Base-by-base conservation (phyloP, 768 basidiomycete species). In the Solioccasus polychromus region DNA sequence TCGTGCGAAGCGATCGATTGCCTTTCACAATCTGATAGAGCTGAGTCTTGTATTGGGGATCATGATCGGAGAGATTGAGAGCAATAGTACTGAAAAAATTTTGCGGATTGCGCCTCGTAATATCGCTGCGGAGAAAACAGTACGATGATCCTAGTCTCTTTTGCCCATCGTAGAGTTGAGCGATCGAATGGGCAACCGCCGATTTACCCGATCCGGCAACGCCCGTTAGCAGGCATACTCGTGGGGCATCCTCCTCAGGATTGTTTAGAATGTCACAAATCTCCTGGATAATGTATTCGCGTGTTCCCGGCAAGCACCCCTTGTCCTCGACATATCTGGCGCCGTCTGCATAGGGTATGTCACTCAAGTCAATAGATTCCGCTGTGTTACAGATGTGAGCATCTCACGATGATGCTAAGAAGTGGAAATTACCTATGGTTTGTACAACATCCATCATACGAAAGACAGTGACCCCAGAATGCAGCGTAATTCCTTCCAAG, bases 11-110 rank as follows among this genome's bases (percentile, higher is more conserved):
- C 2, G 64, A 46, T 14, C 59, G 53, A 19, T 54, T 64, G 11
- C 52, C 19, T 15, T 57, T 51, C 5, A 64, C 51, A 4, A 40
- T 24, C 18, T 14, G 40, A 18, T 47, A 52, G 14, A 64, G 50
- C 18, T 52, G 47, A 4, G 41, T 24, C 34, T 50, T 53, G 34
- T 45, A 64, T 24, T 67, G 60, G 25, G 38, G 47, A 34, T 70
- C 51, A n/a, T 63, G 58, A 8, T 66, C 62, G 23, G 68, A 65
- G 18, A 69, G 55, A 26, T 69, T 54, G 9, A 48, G 47, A 5
- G 68, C 66, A 7, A 69, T 59, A n/a, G 68, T 70, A 23, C 58
- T 60, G 51, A 68, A 66, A 29, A 68, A 31, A 40, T 62, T 52
- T 47, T 49, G 44, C 25, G 58, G 50, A 28, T 62, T 52, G 31